These are phyloP conservation scores for Calcarisporium arbuscula DNA, from an alignment of 2,329 filamentous ascomycete species.

Conservation along the genomic window DNA sequence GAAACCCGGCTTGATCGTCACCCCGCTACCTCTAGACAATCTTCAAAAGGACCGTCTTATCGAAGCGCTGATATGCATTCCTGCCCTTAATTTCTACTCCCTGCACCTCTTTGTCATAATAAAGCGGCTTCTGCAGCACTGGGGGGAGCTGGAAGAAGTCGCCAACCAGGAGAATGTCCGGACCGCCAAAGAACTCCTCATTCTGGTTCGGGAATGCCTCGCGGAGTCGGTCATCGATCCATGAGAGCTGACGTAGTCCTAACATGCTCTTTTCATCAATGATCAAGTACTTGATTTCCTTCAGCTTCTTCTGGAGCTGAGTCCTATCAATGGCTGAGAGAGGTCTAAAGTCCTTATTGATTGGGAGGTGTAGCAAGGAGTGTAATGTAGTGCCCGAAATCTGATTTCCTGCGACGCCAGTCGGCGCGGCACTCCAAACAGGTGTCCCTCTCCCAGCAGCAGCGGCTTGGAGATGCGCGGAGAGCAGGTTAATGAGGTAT, in stretches of 20 bases:
- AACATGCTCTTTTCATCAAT: constrained; percentile 3
- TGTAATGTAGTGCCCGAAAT: constrained; percentile 2
- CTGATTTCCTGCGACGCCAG: constrained; percentile 3
- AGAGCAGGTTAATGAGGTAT: constrained; percentile 5
- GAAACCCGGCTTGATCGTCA: constrained; percentile 3
- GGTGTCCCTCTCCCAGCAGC: neutral
- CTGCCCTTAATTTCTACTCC: constrained; percentile 4
- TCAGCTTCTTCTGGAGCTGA: constrained; percentile 4
- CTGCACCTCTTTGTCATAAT: constrained; percentile 4
- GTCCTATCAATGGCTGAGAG: neutral
- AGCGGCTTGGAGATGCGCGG: constrained; percentile 1
- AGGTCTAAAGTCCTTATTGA: too few species aligned
- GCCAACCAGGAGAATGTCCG: neutral
- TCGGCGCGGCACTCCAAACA: constrained; percentile 1
- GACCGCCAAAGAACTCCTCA: neutral
- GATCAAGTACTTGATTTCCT: constrained; percentile 3
- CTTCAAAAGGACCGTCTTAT: too few species aligned
- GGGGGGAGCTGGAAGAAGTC: constrained; percentile 2
- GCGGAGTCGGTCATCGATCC: constrained; percentile 4
- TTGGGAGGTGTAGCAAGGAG: constrained; percentile 1
- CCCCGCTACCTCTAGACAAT: constrained; percentile 1
- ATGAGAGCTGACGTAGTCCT: constrained; percentile 4
- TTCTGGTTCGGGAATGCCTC: neutral
- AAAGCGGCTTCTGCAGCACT: constrained; percentile 3
- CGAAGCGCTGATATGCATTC: constrained; percentile 4